Evolutionary conservation across 352 stramenopile species (phyloP).

Genomic region (Thalassiosira pacifica): DNA sequence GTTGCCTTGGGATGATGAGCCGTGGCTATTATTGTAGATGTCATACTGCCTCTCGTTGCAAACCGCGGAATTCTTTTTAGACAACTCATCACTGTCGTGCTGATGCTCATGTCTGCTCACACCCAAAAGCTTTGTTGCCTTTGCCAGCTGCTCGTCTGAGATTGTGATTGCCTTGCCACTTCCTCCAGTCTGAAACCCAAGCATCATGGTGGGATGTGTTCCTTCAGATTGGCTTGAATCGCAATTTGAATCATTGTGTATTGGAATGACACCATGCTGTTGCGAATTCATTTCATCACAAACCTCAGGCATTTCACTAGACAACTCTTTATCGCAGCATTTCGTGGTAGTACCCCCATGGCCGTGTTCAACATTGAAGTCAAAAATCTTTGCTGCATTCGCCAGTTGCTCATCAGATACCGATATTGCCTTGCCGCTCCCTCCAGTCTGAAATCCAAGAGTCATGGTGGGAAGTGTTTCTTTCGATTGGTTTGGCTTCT

Average conservation of each 20-base stretch:
- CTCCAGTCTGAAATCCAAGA: slow-evolving; percentile 20
- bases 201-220: not conserved
- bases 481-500: not conserved
- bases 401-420: slow-evolving; percentile 29
- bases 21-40: no score
- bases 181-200: slow-evolving; percentile 28
- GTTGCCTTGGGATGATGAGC: not conserved
- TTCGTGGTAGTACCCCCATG: not conserved
- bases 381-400: slow-evolving; percentile 24
- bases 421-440: slow-evolving; percentile 33
- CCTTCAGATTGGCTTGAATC: not conserved
- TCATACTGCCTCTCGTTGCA: no score
- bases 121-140: slow-evolving; percentile 17
- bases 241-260: slow-evolving; percentile 11
- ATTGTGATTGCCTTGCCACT: slow-evolving; percentile 40
- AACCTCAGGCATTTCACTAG: no score
- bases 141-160: slow-evolving; percentile 25
- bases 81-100: no score
- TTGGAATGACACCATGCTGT: no score
- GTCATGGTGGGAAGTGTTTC: not conserved
- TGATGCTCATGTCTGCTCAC: not conserved
- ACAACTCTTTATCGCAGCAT: no score
- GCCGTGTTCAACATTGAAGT: not conserved
- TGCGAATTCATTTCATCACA: no score
- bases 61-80: no score